Evolutionary conservation across 2,329 filamentous ascomycete genomes (phyloP), one percentile per base, ranked within the genome.

Genomic region (Aspergillus terreus): DNA sequence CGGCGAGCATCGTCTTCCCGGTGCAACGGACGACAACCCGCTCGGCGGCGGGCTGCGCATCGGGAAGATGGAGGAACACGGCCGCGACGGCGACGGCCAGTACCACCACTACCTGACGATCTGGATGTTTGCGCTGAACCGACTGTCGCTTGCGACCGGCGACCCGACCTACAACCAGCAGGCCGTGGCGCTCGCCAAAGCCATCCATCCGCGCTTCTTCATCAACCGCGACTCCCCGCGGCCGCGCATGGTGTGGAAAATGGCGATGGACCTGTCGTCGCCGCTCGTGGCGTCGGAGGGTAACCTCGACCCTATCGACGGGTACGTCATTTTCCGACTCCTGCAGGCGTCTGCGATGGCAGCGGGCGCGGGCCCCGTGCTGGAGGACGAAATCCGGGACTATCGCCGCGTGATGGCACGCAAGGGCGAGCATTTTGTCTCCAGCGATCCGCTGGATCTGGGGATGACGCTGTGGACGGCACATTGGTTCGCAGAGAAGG

Each of bases 81-180:
- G 81, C 0, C 61, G 69, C 1, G 80, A 84, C 47, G 71, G 75
- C 6, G 82, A 84, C 61, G 81, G 82, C 2, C 82, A 84, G 62
- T 84, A 84, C 53, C 80, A 83, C 57, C 82, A 84, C 58, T 84
- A 84, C 56, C 69, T 84, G 17, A 83, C 80, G 0, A 60, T 83
- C 4, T 85, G 82, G 82, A 83, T 84, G 80, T 83, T 83, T 61
- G 80, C 81, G 2, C 70, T 84, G 4, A 82, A 82, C 59, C 71
- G 82, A 1, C 68, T 82, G 38, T 71, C 77, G 0, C 54, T 77
- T 33, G 80, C 78, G 2, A 73, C 76, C 1, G 69, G 68, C 0
- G 73, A 82, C 19, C 58, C 63, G 9, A 58, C 53, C 6, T 83
- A 76, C 55, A 83, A 82, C 54, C 65, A 69, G 25, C 70, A 78